Percentiles rank a stretch among this genome's conserved stretches.
These are phyloP conservation scores for Barnettozyma vustinii DNA, from an alignment of 805 yeast genomes.

Conservation along the genomic window DNA sequence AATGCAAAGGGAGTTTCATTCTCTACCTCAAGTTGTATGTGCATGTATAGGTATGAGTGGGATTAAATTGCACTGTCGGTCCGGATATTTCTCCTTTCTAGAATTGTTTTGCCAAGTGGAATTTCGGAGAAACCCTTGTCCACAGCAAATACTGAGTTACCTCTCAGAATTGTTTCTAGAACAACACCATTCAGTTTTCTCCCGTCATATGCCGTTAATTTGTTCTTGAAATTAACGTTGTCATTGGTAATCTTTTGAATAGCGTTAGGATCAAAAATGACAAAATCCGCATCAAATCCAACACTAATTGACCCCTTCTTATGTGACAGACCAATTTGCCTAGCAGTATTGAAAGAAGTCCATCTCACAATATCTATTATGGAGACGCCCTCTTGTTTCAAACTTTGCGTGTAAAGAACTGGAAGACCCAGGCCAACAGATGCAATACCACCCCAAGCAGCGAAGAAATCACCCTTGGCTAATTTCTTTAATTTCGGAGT, in stretches of 20 bases:
- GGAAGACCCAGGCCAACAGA: slow-evolving; percentile 91
- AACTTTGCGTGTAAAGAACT: slow-evolving; percentile 70
- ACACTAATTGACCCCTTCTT: slow-evolving; percentile 65
- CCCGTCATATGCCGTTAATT: slow-evolving; percentile 84
- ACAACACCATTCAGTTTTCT: slow-evolving; percentile 65
- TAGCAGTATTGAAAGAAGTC: slow-evolving; percentile 81
- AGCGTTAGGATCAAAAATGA: slow-evolving; percentile 66
- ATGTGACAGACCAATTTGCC: slow-evolving; percentile 72
- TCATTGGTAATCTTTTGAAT: slow-evolving; percentile 46
- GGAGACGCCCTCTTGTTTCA: slow-evolving; percentile 46
- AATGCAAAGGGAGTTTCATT: not conserved
- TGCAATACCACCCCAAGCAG: slow-evolving; percentile 96
- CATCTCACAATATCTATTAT: slow-evolving; percentile 65
- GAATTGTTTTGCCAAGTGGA: slow-evolving; percentile 54
- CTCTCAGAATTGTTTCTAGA: slow-evolving; percentile 74
- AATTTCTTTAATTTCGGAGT: slow-evolving; percentile 85
- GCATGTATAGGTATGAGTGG: not conserved
- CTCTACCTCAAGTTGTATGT: not conserved
- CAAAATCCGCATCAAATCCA: slow-evolving; percentile 87
- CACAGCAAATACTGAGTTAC: slow-evolving; percentile 58
- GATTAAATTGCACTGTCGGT: not conserved
- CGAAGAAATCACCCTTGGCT: slow-evolving; percentile 78
- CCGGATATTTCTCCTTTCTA: slow-evolving; percentile 46
- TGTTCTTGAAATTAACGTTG: slow-evolving; percentile 71
- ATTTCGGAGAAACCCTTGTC: slow-evolving; percentile 45